A percentile compares a stretch with the other conserved stretches of the same genome.
Evolutionary conservation across 108 stramenopile genomes (phyloP).

Genomic region (Seminavis robusta): DNA sequence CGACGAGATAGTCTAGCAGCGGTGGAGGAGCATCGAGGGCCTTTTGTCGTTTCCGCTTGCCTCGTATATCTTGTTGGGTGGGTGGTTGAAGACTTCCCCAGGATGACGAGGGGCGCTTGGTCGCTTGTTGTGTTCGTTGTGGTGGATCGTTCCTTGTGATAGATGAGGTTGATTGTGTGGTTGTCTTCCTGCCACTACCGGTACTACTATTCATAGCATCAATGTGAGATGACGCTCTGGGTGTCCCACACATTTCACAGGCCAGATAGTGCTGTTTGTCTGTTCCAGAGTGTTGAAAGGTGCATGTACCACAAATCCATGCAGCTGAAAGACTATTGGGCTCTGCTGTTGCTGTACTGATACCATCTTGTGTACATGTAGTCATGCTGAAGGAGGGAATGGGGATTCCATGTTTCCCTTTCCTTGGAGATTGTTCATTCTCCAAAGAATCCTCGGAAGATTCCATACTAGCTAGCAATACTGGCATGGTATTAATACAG

Average conservation of each 20-base stretch:
- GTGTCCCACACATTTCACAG: slow-evolving; percentile 12
- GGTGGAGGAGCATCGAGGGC: slow-evolving; percentile 17
- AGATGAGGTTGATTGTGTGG: too few species aligned
- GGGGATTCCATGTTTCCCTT: too few species aligned
- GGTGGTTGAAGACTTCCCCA: slow-evolving; percentile 20
- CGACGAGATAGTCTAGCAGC: slow-evolving; percentile 15
- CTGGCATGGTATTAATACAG: too few species aligned
- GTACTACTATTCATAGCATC: not conserved
- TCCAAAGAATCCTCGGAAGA: too few species aligned
- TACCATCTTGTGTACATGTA: too few species aligned
- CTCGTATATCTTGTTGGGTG: slow-evolving; percentile 10
- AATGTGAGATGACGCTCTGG: not conserved
- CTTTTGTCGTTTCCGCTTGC: slow-evolving; percentile 20
- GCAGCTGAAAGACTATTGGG: too few species aligned
- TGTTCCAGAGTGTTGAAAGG: slow-evolving; percentile 6
- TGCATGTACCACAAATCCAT: slow-evolving; percentile 12
- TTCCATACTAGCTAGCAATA: too few species aligned
- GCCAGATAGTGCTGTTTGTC: slow-evolving; percentile 5
- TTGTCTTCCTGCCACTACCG: not conserved
- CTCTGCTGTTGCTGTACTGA: too few species aligned
- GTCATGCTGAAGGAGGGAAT: too few species aligned
- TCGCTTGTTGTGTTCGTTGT: not conserved
- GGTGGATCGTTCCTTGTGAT: not conserved
- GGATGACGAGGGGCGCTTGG: not conserved
- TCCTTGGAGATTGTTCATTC: too few species aligned